phyloP scores from a whole-genome alignment of 2,329 filamentous ascomycete species.

The Erysiphe pulchra region DNA sequence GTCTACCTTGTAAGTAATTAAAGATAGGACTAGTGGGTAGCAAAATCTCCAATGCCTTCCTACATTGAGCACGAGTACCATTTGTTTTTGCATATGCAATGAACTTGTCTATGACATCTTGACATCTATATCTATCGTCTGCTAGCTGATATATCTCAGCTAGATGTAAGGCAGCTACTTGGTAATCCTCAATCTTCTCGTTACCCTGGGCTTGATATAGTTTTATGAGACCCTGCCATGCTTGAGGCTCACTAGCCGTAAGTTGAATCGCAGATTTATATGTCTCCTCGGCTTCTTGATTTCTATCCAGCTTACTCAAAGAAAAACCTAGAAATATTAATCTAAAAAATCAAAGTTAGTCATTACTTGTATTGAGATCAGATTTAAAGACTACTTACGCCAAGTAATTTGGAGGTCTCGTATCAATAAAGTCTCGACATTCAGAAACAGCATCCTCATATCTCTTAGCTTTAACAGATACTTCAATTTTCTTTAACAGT shows the following conservation, averaged over 20 bases:
- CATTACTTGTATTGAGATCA: background rate
- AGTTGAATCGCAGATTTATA: conserved; percentile 49
- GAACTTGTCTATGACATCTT: conserved; percentile 55
- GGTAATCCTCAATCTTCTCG: conserved; percentile 47
- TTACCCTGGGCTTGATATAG: conserved; percentile 57
- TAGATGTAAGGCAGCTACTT: conserved; percentile 43
- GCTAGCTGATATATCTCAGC: conserved; percentile 47
- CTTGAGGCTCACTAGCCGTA: conserved; percentile 53
- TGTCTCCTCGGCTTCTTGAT: conserved; percentile 47
- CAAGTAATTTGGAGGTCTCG: conserved; percentile 59
- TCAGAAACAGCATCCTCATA: conserved; percentile 51
- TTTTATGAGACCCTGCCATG: conserved; percentile 73
- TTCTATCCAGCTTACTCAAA: conserved; percentile 46
- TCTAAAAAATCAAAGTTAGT: conserved; percentile 16
- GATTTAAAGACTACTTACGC: conserved; percentile 25
- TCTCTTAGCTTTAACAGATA: conserved; percentile 51
- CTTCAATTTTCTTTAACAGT: conserved; percentile 56
- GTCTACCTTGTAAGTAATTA: conserved; percentile 52
- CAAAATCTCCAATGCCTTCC: conserved; percentile 46
- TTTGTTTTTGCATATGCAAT: conserved; percentile 45
- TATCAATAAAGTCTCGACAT: conserved; percentile 40
- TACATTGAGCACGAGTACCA: conserved; percentile 49
- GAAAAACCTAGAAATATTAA: conserved; percentile 75
- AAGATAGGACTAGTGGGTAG: conserved; percentile 67
- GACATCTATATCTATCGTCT: conserved; percentile 36